Conservation (phyloP, 345 rosid genomes). For the Citropsis articulata region DNA sequence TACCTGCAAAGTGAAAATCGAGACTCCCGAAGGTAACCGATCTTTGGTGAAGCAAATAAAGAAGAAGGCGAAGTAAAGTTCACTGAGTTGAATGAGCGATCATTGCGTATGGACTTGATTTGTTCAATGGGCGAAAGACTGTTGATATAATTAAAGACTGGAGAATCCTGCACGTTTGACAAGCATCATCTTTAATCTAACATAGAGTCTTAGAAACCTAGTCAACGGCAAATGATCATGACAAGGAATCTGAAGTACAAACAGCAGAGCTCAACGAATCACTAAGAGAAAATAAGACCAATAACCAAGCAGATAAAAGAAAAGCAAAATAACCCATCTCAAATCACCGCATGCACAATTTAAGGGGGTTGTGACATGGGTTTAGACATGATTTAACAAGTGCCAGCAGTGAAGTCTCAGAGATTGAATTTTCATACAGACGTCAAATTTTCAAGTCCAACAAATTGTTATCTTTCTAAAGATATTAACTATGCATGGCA, state of each 20-base stretch:
- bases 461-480: background rate
- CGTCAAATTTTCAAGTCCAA: background rate
- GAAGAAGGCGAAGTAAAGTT: conserved; percentile 51
- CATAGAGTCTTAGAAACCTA: background rate
- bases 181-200: background rate
- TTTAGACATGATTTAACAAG: background rate
- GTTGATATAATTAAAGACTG: conserved; percentile 61
- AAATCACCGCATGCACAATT: background rate
- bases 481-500: background rate
- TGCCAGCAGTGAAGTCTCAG: background rate
- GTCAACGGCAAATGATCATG: background rate
- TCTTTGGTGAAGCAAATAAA: conserved; percentile 46
- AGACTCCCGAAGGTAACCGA: conserved; percentile 33
- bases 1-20: conserved; percentile 49
- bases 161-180: conserved; percentile 57
- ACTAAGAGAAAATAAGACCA: background rate
- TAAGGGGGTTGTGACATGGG: background rate
- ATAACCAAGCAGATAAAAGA: background rate
- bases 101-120: conserved; percentile 31
- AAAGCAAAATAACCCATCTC: background rate
- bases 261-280: background rate
- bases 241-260: background rate
- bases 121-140: conserved; percentile 60
- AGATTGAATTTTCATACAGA: background rate
- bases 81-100: conserved; percentile 33